Percentiles rank a stretch among this genome's conserved stretches.
phyloP scores from a whole-genome alignment of 1,284 basidiomycete species.

The Apiotrichum porosum region DNA sequence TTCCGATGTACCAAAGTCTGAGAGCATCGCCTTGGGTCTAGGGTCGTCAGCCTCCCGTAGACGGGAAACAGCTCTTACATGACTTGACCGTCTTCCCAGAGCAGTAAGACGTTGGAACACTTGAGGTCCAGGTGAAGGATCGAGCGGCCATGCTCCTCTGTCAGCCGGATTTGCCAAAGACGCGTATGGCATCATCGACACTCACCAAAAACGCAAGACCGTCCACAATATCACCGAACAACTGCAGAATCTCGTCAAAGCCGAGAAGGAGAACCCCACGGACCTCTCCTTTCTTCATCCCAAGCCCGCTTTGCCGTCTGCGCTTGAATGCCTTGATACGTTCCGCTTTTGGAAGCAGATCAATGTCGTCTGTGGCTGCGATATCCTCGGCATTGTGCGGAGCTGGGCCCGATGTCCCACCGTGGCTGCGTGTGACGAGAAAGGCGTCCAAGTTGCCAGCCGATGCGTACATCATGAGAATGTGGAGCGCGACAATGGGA shows the following conservation, averaged over 20 bases:
- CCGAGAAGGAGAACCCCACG: conserved; percentile 71
- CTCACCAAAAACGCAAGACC: conserved; percentile 75
- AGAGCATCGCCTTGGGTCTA: conserved; percentile 68
- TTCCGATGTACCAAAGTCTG: conserved; percentile 89
- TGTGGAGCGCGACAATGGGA: conserved; percentile 72
- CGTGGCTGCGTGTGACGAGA: conserved; percentile 60
- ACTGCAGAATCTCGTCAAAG: conserved; percentile 67
- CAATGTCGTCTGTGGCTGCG: conserved; percentile 50
- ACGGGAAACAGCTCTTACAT: conserved; percentile 52
- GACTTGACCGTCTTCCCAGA: conserved; percentile 82
- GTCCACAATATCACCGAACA: conserved; percentile 71
- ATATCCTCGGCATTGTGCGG: conserved; percentile 23
- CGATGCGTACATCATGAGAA: conserved; percentile 91
- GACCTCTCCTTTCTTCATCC: conserved; percentile 31
- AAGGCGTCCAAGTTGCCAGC: conserved; percentile 77
- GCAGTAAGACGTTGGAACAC: conserved; percentile 85
- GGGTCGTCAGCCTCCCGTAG: neutral
- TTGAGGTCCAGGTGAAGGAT: conserved; percentile 89
- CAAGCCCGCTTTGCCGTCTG: conserved; percentile 38
- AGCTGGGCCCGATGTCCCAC: neutral
- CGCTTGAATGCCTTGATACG: conserved; percentile 55
- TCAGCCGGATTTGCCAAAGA: neutral
- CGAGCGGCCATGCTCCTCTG: conserved; percentile 66
- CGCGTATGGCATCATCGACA: no score
- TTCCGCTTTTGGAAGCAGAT: conserved; percentile 55